phyloP scores from a whole-genome alignment of 495 filamentous ascomycete species.

The Parmelia sp. region DNA sequence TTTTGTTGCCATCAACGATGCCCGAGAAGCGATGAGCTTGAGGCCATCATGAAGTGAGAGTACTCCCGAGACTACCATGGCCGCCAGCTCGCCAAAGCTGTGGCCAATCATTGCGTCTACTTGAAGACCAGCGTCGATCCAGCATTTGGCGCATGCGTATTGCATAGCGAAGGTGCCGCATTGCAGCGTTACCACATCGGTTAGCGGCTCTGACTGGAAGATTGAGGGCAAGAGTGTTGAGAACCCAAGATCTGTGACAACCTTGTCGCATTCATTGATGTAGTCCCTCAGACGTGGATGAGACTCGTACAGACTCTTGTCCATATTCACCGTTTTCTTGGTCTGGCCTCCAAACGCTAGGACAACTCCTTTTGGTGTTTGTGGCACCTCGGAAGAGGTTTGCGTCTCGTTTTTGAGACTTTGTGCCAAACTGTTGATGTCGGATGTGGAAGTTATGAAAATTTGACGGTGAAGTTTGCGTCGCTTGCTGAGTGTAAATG shows the following conservation, averaged over 20 bases:
- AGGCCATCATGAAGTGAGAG: conserved; percentile 37
- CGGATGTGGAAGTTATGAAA: conserved; percentile 10
- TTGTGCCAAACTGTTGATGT: not conserved
- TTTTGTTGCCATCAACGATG: conserved; percentile 36
- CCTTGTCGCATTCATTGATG: conserved; percentile 25
- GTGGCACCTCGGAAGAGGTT: conserved; percentile 5
- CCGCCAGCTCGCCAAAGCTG: conserved; percentile 45
- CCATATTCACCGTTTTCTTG: conserved; percentile 23
- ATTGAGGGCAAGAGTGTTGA: conserved; percentile 41
- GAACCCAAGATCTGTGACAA: conserved; percentile 7
- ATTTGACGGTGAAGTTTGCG: conserved; percentile 11
- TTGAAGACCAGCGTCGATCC: conserved; percentile 42
- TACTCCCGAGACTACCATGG: conserved; percentile 35
- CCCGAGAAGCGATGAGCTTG: conserved; percentile 39
- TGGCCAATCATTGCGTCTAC: conserved; percentile 44
- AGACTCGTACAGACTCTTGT: conserved; percentile 29
- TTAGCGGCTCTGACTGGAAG: conserved; percentile 35
- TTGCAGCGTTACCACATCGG: conserved; percentile 42
- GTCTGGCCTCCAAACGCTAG: conserved; percentile 36
- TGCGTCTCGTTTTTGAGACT: not conserved
- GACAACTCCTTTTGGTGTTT: conserved; percentile 24
- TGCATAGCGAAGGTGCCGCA: conserved; percentile 42
- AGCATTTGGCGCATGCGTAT: conserved; percentile 41
- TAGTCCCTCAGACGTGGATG: conserved; percentile 32
- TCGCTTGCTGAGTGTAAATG: conserved; percentile 19